phyloP scores from a whole-genome alignment of 2,329 filamentous ascomycete species.

The Alternaria sp. region DNA sequence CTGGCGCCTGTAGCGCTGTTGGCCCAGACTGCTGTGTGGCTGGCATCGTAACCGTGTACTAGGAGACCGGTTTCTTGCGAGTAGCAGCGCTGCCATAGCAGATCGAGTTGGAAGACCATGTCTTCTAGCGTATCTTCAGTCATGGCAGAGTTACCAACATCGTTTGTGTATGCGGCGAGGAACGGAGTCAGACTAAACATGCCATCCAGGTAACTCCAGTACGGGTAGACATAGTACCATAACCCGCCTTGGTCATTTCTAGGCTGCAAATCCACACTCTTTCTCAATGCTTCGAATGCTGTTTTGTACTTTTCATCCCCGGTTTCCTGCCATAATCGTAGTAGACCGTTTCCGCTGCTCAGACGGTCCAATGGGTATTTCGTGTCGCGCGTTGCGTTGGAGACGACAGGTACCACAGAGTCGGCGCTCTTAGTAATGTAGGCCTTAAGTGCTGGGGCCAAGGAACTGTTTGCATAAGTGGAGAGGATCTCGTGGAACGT shows the following conservation, averaged over 20 bases:
- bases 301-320: slow-evolving; percentile 19
- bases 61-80: slow-evolving; percentile 53
- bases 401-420: slow-evolving; percentile 20
- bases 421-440: slow-evolving; percentile 26
- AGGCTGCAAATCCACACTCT: slow-evolving; percentile 36
- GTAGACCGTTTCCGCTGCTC: slow-evolving; percentile 34
- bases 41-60: slow-evolving; percentile 63
- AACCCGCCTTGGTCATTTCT: slow-evolving; percentile 37
- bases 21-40: slow-evolving; percentile 59
- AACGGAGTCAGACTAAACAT: slow-evolving; percentile 59
- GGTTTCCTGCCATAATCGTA: slow-evolving; percentile 20
- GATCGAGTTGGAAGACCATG: slow-evolving; percentile 33
- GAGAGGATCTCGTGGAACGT: slow-evolving; percentile 28
- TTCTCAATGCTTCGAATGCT: slow-evolving; percentile 18
- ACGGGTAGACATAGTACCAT: slow-evolving; percentile 54
- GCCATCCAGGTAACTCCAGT: slow-evolving; percentile 62
- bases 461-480: background rate
- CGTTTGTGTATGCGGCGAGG: slow-evolving; percentile 35
- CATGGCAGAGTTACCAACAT: background rate
- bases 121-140: slow-evolving; percentile 14
- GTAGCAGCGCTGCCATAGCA: slow-evolving; percentile 54
- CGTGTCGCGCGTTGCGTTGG: slow-evolving; percentile 24
- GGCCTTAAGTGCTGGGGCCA: slow-evolving; percentile 1
- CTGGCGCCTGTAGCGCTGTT: slow-evolving; percentile 57
- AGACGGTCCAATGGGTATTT: slow-evolving; percentile 40